Evolutionary conservation across 2,329 filamentous ascomycete species (phyloP).

Genomic region (Polytolypa hystricis): DNA sequence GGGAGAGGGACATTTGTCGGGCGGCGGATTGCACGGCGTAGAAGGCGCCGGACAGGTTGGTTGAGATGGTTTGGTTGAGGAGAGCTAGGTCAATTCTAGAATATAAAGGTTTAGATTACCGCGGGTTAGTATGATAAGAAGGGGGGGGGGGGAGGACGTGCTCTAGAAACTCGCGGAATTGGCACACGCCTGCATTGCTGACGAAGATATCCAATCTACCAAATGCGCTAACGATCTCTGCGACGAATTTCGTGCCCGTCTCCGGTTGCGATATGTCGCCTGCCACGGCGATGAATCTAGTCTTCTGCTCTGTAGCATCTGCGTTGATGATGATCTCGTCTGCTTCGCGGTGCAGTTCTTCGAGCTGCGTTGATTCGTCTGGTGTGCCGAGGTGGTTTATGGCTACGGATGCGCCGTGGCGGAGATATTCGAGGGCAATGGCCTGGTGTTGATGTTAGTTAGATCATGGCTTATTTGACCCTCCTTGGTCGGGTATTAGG

Average conservation of each 20-base stretch:
- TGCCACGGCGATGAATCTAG: slow-evolving; percentile 52
- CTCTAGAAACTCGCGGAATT: slow-evolving; percentile 78
- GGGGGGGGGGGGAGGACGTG: slow-evolving; percentile 23
- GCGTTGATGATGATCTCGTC: slow-evolving; percentile 14
- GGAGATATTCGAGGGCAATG: slow-evolving; percentile 67
- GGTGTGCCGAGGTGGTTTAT: slow-evolving; percentile 61
- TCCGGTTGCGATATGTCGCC: slow-evolving; percentile 69
- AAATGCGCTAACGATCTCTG: slow-evolving; percentile 46
- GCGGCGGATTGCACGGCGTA: slow-evolving; percentile 77
- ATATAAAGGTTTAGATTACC: slow-evolving; percentile 1
- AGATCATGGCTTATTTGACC: too few relatives aligned
- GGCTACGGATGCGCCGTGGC: slow-evolving; percentile 65
- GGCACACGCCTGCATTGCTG: slow-evolving; percentile 78
- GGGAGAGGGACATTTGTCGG: slow-evolving; percentile 67
- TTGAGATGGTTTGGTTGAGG: slow-evolving; percentile 59
- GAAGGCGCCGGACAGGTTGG: slow-evolving; percentile 82
- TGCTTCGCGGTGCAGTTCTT: slow-evolving; percentile 37
- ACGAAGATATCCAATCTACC: slow-evolving; percentile 64
- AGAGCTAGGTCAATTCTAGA: slow-evolving; percentile 56
- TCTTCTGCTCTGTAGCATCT: neutral
- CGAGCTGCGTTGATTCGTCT: slow-evolving; percentile 27
- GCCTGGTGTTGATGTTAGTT: slow-evolving; percentile 35
- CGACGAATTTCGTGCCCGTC: slow-evolving; percentile 59
- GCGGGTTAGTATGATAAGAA: neutral
- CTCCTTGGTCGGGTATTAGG: too few relatives aligned